These are phyloP conservation scores for Meira nashicola DNA, from an alignment of 1,284 basidiomycete species.

Conservation along the genomic window DNA sequence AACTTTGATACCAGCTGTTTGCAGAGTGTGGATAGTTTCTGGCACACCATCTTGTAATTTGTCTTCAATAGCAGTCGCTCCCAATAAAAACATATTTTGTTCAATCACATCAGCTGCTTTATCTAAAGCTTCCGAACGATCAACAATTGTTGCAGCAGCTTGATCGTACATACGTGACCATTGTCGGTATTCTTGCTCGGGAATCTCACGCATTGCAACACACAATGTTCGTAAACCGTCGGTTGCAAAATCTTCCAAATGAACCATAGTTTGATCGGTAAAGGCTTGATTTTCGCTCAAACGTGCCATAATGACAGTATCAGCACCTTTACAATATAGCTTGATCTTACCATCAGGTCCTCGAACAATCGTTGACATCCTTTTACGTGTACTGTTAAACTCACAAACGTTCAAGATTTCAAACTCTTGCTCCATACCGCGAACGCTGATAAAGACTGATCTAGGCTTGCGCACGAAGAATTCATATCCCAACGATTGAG, in stretches of 20 bases:
- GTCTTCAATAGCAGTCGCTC: constrained; percentile 97
- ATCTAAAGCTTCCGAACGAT: constrained; percentile 87
- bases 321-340: constrained; percentile 93
- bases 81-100: constrained; percentile 82
- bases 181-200: constrained; percentile 81
- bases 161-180: constrained; percentile 85
- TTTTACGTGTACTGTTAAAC: constrained; percentile 94
- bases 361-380: constrained; percentile 92
- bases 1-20: constrained; percentile 97
- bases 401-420: constrained; percentile 95
- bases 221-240: constrained; percentile 96
- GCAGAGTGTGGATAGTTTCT: constrained; percentile 93
- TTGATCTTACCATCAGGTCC: constrained; percentile 85
- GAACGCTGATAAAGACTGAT: constrained; percentile 81
- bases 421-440: constrained; percentile 71
- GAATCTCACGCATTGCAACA: constrained; percentile 84
- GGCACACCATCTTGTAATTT: constrained; percentile 98
- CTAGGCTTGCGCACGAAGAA: constrained; percentile 94
- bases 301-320: constrained; percentile 70
- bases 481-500: constrained; percentile 83
- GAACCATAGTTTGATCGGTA: constrained; percentile 77
- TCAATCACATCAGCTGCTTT: constrained; percentile 93
- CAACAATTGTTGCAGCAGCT: constrained; percentile 86
- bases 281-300: constrained; percentile 62
- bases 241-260: constrained; percentile 77